Evolutionary conservation across 2,329 filamentous ascomycete genomes (phyloP), one percentile per base, ranked within the genome.

Genomic region (Aspergillus pseudonomiae): DNA sequence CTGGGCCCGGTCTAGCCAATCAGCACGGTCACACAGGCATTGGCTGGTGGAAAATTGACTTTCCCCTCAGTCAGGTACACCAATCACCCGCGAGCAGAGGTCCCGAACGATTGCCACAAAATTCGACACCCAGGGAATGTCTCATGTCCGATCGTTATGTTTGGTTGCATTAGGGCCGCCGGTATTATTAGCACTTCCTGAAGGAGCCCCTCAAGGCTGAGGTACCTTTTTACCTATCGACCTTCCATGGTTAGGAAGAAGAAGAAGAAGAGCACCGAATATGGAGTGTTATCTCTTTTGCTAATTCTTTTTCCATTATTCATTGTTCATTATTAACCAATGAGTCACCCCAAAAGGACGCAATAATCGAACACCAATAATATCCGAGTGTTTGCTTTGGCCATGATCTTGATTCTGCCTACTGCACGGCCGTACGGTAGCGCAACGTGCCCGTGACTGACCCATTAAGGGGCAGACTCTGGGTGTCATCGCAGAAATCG

Each of bases 41-140:
- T 36, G 28, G 28, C 56, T 50, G 56, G 60, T 63, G 65, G 62
- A 46, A 60, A 57, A 54, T 56, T 60, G 41, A 64, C 59, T 52
- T 60, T 58, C 52, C 53, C 61, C 63, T 59, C 53, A 67, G 64
- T 63, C 74, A 75, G 73, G 74, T 48, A 75, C 74, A 71, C 74
- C 73, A 76, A 75, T 75, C 71, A 75, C 2, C 7, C 26, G 24
- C 7, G 6, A 3, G 24, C 50, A 4, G 39, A n/a, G 24, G 56
- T 65, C 58, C 65, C 68, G 48, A 69, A 62, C 59, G 57, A 63
- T 63, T 50, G 58, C 66, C 62, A 64, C 64, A 66, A 63, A 57
- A 50, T 61, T 62, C 52, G 14, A 57, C 57, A 48, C 57, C 63
- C 65, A 63, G 45, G 58, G 56, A 63, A 59, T 65, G 65, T 68